Conservation (phyloP, 352 stramenopile species). For the Thraustochytrium striatum region DNA sequence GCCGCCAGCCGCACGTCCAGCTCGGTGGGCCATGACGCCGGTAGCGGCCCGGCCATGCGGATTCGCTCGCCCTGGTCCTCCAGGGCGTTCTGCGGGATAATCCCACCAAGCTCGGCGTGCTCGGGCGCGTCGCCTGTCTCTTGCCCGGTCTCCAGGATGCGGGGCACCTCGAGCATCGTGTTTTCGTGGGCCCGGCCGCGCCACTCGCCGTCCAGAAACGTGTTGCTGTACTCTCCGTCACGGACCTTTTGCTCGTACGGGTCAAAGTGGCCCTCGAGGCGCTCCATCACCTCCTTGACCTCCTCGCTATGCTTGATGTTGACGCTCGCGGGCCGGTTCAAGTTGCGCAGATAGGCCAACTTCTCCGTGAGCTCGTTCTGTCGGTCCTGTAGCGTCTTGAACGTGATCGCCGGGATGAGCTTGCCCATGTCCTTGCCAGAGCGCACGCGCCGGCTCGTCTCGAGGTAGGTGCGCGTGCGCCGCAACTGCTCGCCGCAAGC, state of each 20-base stretch:
- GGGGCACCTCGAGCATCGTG: slow-evolving; percentile 65
- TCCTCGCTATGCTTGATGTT: slow-evolving; percentile 62
- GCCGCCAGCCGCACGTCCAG: slow-evolving; percentile 66
- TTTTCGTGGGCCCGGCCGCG: slow-evolving; percentile 59
- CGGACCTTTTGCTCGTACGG: slow-evolving; percentile 59
- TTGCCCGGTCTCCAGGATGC: slow-evolving; percentile 62
- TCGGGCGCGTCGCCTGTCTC: slow-evolving; percentile 63
- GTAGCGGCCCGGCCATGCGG: slow-evolving; percentile 53
- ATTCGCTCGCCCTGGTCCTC: slow-evolving; percentile 59
- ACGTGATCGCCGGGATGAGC: slow-evolving; percentile 12
- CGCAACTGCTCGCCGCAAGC: slow-evolving; percentile 67
- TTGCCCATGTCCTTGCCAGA: not conserved
- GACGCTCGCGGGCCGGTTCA: slow-evolving; percentile 65
- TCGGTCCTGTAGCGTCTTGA: slow-evolving; percentile 62
- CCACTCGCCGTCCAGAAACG: slow-evolving; percentile 65
- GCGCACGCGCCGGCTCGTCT: slow-evolving; percentile 52
- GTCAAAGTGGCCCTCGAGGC: slow-evolving; percentile 68
- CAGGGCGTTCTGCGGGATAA: slow-evolving; percentile 59
- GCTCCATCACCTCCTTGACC: slow-evolving; percentile 65
- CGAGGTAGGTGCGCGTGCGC: slow-evolving; percentile 67
- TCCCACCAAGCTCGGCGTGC: slow-evolving; percentile 54
- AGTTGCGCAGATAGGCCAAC: slow-evolving; percentile 67
- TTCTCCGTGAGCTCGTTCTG: slow-evolving; percentile 69
- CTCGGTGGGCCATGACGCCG: slow-evolving; percentile 63
- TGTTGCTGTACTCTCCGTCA: not conserved